phyloP scores from a whole-genome alignment of 2,329 filamentous ascomycete genomes.

The Exophiala mesophila region DNA sequence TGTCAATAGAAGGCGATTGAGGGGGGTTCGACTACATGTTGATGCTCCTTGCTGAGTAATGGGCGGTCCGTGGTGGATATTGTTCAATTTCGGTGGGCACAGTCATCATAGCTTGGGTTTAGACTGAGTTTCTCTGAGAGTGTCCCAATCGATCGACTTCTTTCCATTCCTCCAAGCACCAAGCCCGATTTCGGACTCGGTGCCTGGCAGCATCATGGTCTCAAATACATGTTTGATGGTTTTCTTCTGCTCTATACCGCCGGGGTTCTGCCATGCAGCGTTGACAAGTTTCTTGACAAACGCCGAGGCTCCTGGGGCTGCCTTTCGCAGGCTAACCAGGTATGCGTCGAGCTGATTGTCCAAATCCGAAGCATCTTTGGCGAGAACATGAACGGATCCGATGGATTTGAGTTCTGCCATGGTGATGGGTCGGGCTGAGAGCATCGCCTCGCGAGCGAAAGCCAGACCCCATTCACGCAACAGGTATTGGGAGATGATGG shows the following conservation, averaged over 20 bases:
- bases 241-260: constrained; percentile 12
- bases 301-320: constrained; percentile 30
- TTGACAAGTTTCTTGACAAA: constrained; percentile 34
- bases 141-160: constrained; percentile 26
- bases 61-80: too few relatives aligned
- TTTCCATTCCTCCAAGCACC: constrained; percentile 23
- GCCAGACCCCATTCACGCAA: constrained; percentile 37
- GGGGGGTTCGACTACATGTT: too few relatives aligned
- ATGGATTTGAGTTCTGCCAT: constrained; percentile 28
- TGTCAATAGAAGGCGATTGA: too few relatives aligned
- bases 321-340: constrained; percentile 23
- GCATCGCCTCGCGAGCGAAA: constrained; percentile 37
- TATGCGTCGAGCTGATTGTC: constrained; percentile 26
- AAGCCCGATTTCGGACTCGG: constrained; percentile 24
- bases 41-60: too few relatives aligned
- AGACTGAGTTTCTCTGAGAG: not conserved
- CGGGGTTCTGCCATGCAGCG: not conserved
- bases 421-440: constrained; percentile 32
- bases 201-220: constrained; percentile 27
- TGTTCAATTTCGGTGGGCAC: too few relatives aligned
- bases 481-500: constrained; percentile 39
- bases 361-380: constrained; percentile 24
- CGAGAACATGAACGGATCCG: constrained; percentile 23
- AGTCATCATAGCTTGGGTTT: constrained; percentile 1
- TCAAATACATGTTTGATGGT: constrained; percentile 26